phyloP scores from a whole-genome alignment of 805 yeast species.

The Yarrowia yakushimensis region DNA sequence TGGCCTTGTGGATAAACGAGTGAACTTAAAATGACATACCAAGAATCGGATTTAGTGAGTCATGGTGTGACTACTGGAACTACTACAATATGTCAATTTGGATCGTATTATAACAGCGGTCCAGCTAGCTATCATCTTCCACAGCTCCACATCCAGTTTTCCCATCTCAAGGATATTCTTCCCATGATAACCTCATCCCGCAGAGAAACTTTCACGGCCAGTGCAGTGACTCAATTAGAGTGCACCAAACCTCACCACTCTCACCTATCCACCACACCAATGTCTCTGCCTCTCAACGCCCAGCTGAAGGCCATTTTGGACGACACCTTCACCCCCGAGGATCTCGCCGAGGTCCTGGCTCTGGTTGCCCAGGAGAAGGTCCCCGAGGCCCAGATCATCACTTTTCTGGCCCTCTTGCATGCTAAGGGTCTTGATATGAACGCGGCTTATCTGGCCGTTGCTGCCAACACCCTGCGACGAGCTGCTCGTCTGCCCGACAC shows the following conservation, averaged over 20 bases:
- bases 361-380: slow-evolving; percentile 59
- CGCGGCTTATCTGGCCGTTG: slow-evolving; percentile 79
- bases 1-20: background rate
- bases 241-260: slow-evolving; percentile 2
- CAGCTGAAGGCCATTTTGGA: slow-evolving; percentile 61
- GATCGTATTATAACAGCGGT: background rate
- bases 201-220: slow-evolving; percentile 10
- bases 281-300: slow-evolving; percentile 43
- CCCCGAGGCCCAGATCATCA: slow-evolving; percentile 65
- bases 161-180: background rate
- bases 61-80: slow-evolving; percentile 7
- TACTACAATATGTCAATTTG: background rate
- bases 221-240: slow-evolving; percentile 19
- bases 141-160: background rate
- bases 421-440: slow-evolving; percentile 72
- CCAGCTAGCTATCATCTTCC: background rate
- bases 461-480: slow-evolving; percentile 69
- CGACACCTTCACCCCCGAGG: slow-evolving; percentile 55
- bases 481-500: slow-evolving; percentile 38
- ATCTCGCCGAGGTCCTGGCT: slow-evolving; percentile 60
- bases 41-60: background rate
- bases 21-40: background rate
- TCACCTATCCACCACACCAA: slow-evolving; percentile 1
- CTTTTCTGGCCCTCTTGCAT: slow-evolving; percentile 77
- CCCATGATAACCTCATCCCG: background rate